Percentiles rank a stretch among this genome's conserved stretches.
Evolutionary conservation across 2,329 filamentous ascomycete species (phyloP).

Genomic region (Colletotrichum filicis): DNA sequence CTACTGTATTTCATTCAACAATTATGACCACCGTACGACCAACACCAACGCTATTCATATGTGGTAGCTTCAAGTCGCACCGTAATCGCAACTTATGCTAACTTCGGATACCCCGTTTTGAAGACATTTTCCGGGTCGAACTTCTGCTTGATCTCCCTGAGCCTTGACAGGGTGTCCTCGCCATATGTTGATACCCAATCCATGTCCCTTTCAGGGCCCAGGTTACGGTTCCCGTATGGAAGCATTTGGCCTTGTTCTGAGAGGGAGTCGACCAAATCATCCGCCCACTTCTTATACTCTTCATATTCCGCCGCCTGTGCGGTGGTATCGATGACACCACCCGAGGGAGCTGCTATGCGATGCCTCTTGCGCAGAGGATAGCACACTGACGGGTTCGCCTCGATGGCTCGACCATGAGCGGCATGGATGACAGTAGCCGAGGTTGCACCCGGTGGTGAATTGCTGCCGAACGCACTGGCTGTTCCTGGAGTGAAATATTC

Average conservation of each 20-base stretch:
- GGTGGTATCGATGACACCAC: slow-evolving; percentile 38
- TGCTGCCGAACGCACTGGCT: neutral
- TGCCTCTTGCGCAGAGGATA: slow-evolving; percentile 45
- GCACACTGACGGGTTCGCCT: slow-evolving; percentile 15
- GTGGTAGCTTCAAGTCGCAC: neutral
- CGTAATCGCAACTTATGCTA: neutral
- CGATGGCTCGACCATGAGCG: slow-evolving; percentile 16
- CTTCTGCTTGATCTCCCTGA: slow-evolving; percentile 30
- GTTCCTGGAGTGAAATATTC: neutral
- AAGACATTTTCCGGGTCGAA: slow-evolving; percentile 34
- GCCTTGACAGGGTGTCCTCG: slow-evolving; percentile 35
- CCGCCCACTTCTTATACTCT: slow-evolving; percentile 38
- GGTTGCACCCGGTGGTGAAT: neutral
- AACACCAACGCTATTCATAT: too few species aligned
- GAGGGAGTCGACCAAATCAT: slow-evolving; percentile 40
- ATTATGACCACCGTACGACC: neutral
- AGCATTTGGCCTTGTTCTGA: slow-evolving; percentile 46
- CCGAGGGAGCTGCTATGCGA: slow-evolving; percentile 40
- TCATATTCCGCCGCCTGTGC: slow-evolving; percentile 39
- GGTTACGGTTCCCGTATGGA: slow-evolving; percentile 36
- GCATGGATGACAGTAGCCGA: slow-evolving; percentile 20
- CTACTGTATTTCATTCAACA: neutral
- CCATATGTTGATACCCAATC: slow-evolving; percentile 45
- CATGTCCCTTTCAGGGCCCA: slow-evolving; percentile 31
- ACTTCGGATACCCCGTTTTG: slow-evolving; percentile 11